Percentiles rank a stretch among this genome's conserved stretches.
Conservation (phyloP, 768 basidiomycete genomes). For the Xerocomus brunneocitrinus region DNA sequence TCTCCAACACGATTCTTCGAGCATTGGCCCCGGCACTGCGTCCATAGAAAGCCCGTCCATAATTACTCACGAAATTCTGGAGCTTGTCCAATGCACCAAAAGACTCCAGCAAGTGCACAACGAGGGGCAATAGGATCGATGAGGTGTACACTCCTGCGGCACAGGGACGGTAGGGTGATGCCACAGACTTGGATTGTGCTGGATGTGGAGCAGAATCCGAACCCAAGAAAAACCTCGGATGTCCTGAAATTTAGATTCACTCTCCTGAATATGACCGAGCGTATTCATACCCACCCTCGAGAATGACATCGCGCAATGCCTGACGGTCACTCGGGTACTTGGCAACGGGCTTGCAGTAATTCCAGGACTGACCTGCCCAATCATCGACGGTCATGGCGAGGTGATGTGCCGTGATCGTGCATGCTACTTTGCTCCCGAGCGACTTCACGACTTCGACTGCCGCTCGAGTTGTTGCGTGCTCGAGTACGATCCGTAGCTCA, state of each 20-base stretch:
- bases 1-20: constrained; percentile 41
- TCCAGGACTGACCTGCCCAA: constrained; percentile 92
- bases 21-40: constrained; percentile 29
- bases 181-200: constrained; percentile 58
- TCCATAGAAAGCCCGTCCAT: constrained; percentile 81
- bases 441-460: constrained; percentile 83
- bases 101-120: constrained; percentile 83
- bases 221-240: constrained; percentile 94
- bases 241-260: constrained; percentile 44
- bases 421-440: constrained; percentile 80
- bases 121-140: constrained; percentile 84
- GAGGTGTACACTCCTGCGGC: constrained; percentile 97
- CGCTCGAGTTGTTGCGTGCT: constrained; percentile 92
- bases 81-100: constrained; percentile 83
- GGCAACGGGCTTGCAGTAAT: constrained; percentile 97
- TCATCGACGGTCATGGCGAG: constrained; percentile 91
- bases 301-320: constrained; percentile 74
- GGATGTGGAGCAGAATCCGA: constrained; percentile 97
- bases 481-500: constrained; percentile 87
- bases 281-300: constrained; percentile 49
- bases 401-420: constrained; percentile 97
- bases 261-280: neutral
- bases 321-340: constrained; percentile 91
- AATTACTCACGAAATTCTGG: constrained; percentile 69
- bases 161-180: constrained; percentile 68